Evolutionary conservation across 257 asterid genomes (phyloP), one percentile per base, ranked within the genome.

Genomic region (Oldenlandia corymbosa): DNA sequence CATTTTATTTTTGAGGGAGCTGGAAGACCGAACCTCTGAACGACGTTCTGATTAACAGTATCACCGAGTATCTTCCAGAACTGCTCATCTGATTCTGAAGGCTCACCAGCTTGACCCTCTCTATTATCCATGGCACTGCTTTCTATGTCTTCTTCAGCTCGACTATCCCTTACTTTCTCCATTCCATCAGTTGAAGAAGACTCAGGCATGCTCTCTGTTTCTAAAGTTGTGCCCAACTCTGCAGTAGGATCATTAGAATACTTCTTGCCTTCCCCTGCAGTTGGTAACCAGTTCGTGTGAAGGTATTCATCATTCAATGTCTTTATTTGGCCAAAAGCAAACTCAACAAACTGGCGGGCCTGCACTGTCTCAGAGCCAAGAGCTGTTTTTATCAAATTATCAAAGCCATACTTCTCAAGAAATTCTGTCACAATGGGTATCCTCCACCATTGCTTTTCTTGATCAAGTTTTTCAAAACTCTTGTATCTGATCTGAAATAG

Each of bases 361-460:
- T 84, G 95, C 69, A 93, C 88, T 43, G 96, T 75, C 81, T 93
- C 96, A 34, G 99, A 85, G 64, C 96, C 99, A 54, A 78, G 66
- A 76, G 90, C 66, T 82, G 77, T 81, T 81, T 84, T 89, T 66
- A 93, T 73, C 23, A 95, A 88, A 68, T 90, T 86, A 68, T 87
- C 97, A 52, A 93, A 66, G 34, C 94, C 91, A 41, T 81, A 73
- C 63, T 85, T 93, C 80, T 83, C 78, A 46, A 93, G 83, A 81
- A 93, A 87, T 28, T 93, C 95, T 18, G 88, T 78, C 55, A 90
- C 74, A 37, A 93, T 67, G 37, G 99, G 99, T 67, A 93, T 89
- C 74, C 82, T 85, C 99, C 99, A 93, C 97, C 95, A 81, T 65
- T 84, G 79, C 78, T 85, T 93, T 81, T 90, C 97, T 48, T 85